phyloP scores from a whole-genome alignment of 75 land plant genomes.

The Picea glauca region DNA sequence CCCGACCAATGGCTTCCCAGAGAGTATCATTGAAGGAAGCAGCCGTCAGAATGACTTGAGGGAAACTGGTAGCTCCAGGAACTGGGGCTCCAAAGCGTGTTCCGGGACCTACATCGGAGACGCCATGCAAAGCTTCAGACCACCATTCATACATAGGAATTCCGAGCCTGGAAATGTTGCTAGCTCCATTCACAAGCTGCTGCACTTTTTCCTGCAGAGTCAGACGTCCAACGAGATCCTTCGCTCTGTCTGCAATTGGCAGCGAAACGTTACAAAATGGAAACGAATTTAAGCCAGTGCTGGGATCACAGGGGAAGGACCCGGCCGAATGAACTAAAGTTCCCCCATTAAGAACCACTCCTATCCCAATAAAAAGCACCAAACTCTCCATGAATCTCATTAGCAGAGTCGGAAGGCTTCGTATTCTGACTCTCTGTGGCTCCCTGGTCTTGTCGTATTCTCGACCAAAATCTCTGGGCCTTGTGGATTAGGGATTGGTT shows the following conservation, averaged over 20 bases:
- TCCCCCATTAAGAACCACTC: too few species aligned
- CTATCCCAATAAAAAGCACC: too few species aligned
- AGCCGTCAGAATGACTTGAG: conserved; percentile 81
- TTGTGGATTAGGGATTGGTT: too few species aligned
- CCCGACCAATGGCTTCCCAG: conserved; percentile 79
- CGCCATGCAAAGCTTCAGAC: conserved; percentile 92
- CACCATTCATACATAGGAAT: conserved; percentile 80
- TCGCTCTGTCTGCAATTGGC: conserved; percentile 37
- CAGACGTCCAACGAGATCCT: conserved; percentile 57
- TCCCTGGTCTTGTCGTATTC: too few species aligned
- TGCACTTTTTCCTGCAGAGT: conserved; percentile 70
- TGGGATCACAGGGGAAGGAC: conserved; percentile 34
- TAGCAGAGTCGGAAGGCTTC: too few species aligned
- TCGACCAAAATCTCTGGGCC: too few species aligned
- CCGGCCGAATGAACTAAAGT: too few species aligned
- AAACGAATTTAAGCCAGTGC: not conserved
- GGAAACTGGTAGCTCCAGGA: conserved; percentile 91
- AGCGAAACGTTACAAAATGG: conserved; percentile 46
- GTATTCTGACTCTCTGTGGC: too few species aligned
- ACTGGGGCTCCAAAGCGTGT: conserved; percentile 51
- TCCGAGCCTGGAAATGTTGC: conserved; percentile 71
- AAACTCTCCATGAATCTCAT: too few species aligned
- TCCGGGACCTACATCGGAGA: conserved; percentile 67
- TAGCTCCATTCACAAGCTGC: conserved; percentile 65
- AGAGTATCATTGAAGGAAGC: conserved; percentile 89